A percentile compares a stretch with the other conserved stretches of the same genome.
These are phyloP conservation scores for Cladosporium sp. DNA, from an alignment of 2,329 filamentous ascomycete genomes.

Conservation along the genomic window DNA sequence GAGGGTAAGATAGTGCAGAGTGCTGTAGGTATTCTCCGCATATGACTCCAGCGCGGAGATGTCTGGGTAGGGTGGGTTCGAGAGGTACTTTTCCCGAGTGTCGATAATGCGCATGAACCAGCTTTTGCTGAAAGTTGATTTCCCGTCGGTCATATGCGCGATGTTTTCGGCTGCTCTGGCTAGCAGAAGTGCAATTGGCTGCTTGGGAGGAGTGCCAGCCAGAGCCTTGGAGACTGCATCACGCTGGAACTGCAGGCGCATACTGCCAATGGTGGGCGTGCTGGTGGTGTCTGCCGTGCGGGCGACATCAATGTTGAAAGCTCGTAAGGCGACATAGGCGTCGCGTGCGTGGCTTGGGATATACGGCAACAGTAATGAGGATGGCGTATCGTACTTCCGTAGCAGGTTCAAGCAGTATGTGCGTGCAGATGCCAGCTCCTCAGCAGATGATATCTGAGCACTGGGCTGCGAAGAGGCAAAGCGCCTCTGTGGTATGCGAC, in stretches of 20 bases:
- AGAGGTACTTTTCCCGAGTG: conserved; percentile 78
- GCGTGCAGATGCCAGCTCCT: conserved; percentile 56
- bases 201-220: conserved; percentile 75
- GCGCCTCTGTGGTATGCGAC: conserved; percentile 19
- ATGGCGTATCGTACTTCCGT: conserved; percentile 82
- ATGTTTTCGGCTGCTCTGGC: conserved; percentile 67
- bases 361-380: conserved; percentile 82
- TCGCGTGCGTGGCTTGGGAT: conserved; percentile 72
- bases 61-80: conserved; percentile 76
- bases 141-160: conserved; percentile 47
- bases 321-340: conserved; percentile 85
- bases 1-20: conserved; percentile 83
- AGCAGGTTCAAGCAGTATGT: conserved; percentile 61
- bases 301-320: conserved; percentile 90
- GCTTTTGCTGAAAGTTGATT: conserved; percentile 53
- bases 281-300: conserved; percentile 87
- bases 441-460: conserved; percentile 28
- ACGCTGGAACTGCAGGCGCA: conserved; percentile 95
- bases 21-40: conserved; percentile 92
- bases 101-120: conserved; percentile 71
- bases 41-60: conserved; percentile 79
- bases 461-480: conserved; percentile 27
- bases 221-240: conserved; percentile 80
- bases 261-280: conserved; percentile 78
- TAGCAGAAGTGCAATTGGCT: conserved; percentile 85